These are phyloP conservation scores for Kregervanrija fluxuum DNA, from an alignment of 805 yeast species.

Conservation along the genomic window DNA sequence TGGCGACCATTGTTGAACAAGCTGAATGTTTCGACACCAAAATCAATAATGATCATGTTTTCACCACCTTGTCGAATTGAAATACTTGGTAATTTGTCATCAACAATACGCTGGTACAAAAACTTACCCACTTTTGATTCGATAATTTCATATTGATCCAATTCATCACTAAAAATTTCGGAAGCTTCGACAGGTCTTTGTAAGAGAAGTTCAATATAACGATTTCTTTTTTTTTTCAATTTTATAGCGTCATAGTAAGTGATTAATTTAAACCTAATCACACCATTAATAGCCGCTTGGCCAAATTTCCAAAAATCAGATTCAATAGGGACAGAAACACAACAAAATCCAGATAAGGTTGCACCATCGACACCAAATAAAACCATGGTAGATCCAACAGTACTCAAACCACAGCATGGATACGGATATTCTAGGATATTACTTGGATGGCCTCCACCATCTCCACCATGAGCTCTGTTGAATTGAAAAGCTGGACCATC, in stretches of 20 bases:
- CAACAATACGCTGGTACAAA: conserved; percentile 9
- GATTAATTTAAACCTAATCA: conserved; percentile 15
- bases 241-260: conserved; percentile 19
- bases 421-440: conserved; percentile 24
- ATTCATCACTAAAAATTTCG: conserved; percentile 11
- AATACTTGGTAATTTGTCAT: conserved; percentile 14
- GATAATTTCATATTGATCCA: conserved; percentile 8
- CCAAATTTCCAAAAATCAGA: conserved; percentile 30
- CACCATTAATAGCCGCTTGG: conserved; percentile 23
- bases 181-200: conserved; percentile 9
- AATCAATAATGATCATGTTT: conserved; percentile 26
- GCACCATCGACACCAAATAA: conserved; percentile 26
- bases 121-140: conserved; percentile 9
- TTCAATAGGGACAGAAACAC: conserved; percentile 20
- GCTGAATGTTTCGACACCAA: conserved; percentile 23
- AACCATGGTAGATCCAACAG: conserved; percentile 21
- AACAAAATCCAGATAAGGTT: conserved; percentile 24
- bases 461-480: conserved; percentile 20
- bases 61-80: conserved; percentile 28
- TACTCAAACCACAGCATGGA: conserved; percentile 24
- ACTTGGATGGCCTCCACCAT: conserved; percentile 27
- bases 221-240: conserved; percentile 13
- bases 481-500: conserved; percentile 24
- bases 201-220: conserved; percentile 11
- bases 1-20: conserved; percentile 29